phyloP scores from a whole-genome alignment of 2,329 filamentous ascomycete genomes.

The Polychaeton citri region DNA sequence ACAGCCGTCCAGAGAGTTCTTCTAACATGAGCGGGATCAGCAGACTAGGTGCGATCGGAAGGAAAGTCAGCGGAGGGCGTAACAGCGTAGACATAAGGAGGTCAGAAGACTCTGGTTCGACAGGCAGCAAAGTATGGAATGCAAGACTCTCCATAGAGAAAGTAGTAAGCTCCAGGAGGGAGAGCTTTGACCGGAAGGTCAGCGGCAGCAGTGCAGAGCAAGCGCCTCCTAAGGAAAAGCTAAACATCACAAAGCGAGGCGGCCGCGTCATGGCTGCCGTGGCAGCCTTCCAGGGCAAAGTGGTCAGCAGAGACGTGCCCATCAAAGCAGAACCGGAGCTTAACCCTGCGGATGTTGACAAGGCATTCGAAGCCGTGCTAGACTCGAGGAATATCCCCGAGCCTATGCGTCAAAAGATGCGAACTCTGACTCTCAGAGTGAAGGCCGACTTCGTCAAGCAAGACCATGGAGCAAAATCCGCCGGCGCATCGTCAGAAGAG shows the following conservation, averaged over 20 bases:
- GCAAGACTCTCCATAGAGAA: slow-evolving; percentile 11
- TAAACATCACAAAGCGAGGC: slow-evolving; percentile 30
- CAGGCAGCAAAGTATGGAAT: slow-evolving; percentile 6
- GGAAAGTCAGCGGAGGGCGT: slow-evolving; percentile 14
- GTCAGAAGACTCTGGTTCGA: slow-evolving; percentile 13
- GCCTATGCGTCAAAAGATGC: slow-evolving; percentile 89
- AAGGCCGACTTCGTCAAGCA: slow-evolving; percentile 93
- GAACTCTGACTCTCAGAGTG: slow-evolving; percentile 72
- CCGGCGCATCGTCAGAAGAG: slow-evolving; percentile 43
- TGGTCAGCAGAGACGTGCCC: slow-evolving; percentile 14
- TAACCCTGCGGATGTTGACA: slow-evolving; percentile 44
- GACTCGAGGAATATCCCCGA: slow-evolving; percentile 88
- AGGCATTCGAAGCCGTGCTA: slow-evolving; percentile 48
- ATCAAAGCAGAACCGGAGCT: slow-evolving; percentile 33
- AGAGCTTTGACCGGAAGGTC: slow-evolving; percentile 20
- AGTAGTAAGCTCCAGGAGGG: slow-evolving; percentile 9
- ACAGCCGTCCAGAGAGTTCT: slow-evolving; percentile 17
- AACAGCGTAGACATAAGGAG: slow-evolving; percentile 12
- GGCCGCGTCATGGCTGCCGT: slow-evolving; percentile 51
- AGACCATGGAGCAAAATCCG: slow-evolving; percentile 47
- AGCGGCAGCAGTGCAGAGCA: slow-evolving; percentile 23
- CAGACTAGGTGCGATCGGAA: slow-evolving; percentile 11
- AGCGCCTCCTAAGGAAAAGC: slow-evolving; percentile 12
- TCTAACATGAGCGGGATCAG: slow-evolving; percentile 8
- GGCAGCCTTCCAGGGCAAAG: slow-evolving; percentile 46